phyloP scores from a whole-genome alignment of 2,329 filamentous ascomycete genomes.

The Penicillium concentricum region DNA sequence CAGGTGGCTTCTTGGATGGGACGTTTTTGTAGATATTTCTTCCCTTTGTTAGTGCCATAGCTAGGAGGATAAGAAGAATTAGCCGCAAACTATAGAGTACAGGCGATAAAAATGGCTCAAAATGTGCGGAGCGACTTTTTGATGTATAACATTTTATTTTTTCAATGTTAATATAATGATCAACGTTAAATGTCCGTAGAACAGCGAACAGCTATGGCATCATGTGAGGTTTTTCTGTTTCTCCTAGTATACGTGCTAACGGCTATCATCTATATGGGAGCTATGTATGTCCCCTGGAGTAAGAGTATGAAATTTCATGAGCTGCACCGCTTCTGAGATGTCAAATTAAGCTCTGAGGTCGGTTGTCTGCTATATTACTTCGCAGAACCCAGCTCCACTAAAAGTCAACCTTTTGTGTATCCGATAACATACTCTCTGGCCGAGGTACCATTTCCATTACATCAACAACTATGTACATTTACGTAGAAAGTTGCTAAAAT shows the following conservation, averaged over 20 bases:
- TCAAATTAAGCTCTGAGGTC: not conserved
- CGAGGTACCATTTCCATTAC: not conserved
- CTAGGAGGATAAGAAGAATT: too few species aligned
- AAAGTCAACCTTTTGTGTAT: not conserved
- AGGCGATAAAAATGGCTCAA: too few species aligned
- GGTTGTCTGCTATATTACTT: not conserved
- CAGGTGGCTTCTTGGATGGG: too few species aligned
- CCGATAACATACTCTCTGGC: not conserved
- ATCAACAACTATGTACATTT: not conserved
- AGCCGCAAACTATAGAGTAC: too few species aligned
- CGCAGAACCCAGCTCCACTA: not conserved
- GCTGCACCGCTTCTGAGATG: too few species aligned
- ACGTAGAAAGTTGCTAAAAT: not conserved
- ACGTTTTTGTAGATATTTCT: too few species aligned
- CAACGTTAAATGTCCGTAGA: not conserved
- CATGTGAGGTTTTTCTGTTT: not conserved
- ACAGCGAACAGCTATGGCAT: not conserved
- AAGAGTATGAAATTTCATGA: too few species aligned
- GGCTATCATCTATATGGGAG: not conserved
- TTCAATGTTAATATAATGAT: too few species aligned
- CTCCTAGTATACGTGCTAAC: not conserved
- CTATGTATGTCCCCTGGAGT: too few species aligned
- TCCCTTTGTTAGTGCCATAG: too few species aligned
- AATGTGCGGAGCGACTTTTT: too few species aligned
- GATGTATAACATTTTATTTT: too few species aligned